phyloP scores from a whole-genome alignment of 164 flowering plant species.

The Dillenia turbinata region DNA sequence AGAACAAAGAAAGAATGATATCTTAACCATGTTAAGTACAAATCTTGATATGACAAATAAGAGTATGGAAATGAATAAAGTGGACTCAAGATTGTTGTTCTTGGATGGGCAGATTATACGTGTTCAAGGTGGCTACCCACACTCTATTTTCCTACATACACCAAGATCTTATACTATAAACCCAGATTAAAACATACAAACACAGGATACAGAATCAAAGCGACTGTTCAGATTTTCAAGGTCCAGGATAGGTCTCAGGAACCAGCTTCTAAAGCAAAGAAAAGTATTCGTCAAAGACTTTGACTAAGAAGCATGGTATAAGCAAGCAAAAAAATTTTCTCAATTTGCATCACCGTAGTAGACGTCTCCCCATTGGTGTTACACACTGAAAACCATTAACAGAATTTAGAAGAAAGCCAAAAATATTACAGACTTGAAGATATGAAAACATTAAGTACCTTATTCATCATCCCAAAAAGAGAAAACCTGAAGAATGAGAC shows the following conservation, averaged over 20 bases:
- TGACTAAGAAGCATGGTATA: slow-evolving; percentile 6
- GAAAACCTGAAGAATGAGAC: slow-evolving; percentile 69
- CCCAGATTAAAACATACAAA: slow-evolving; percentile 1
- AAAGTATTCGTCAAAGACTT: slow-evolving; percentile 5
- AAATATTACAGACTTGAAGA: slow-evolving; percentile 6
- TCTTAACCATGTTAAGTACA: slow-evolving; percentile 36
- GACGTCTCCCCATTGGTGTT: slow-evolving; percentile 89
- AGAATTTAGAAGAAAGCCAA: slow-evolving; percentile 15
- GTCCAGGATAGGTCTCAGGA: slow-evolving; percentile 87
- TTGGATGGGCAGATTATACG: background rate
- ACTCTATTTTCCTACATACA: background rate
- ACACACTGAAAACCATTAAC: slow-evolving; percentile 58
- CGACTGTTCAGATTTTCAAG: slow-evolving; percentile 72
- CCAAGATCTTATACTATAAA: background rate
- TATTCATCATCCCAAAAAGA: slow-evolving; percentile 96
- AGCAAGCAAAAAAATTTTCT: slow-evolving; percentile 8
- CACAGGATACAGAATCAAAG: slow-evolving; percentile 85
- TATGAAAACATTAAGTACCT: slow-evolving; percentile 40
- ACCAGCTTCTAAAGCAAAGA: slow-evolving; percentile 63
- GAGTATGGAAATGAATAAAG: background rate
- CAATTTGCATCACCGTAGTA: slow-evolving; percentile 57
- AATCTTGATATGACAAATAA: background rate
- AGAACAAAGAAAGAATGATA: slow-evolving; percentile 79
- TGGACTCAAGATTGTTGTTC: background rate
- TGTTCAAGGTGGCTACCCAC: background rate